Conservation (phyloP, 2,329 filamentous ascomycete genomes). For the Paraphoma sp. region DNA sequence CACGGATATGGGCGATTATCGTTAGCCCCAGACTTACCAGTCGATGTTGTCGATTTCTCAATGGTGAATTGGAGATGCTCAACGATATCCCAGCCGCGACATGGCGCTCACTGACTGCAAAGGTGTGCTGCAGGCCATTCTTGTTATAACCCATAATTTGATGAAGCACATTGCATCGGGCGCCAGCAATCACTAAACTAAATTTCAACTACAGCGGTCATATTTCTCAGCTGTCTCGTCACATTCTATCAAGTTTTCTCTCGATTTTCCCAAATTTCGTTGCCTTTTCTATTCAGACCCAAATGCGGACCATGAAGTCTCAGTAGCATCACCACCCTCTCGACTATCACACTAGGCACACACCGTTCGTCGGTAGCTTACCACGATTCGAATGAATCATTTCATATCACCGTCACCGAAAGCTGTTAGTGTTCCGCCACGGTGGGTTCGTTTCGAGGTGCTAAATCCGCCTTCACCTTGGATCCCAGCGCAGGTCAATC, state of each 20-base stretch:
- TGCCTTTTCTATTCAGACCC: slow-evolving; percentile 43
- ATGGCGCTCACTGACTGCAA: too few relatives aligned
- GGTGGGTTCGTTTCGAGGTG: not conserved
- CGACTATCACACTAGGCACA: slow-evolving; percentile 5
- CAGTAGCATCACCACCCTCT: slow-evolving; percentile 16
- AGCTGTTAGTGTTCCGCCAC: not conserved
- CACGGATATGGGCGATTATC: too few relatives aligned
- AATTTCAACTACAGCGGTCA: not conserved
- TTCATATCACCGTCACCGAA: slow-evolving; percentile 3
- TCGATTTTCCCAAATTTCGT: slow-evolving; percentile 17
- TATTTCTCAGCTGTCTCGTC: not conserved
- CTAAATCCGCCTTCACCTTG: slow-evolving; percentile 19
- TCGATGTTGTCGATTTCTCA: too few relatives aligned
- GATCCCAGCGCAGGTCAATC: slow-evolving; percentile 12
- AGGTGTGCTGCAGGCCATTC: too few relatives aligned
- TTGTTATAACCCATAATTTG: too few relatives aligned
- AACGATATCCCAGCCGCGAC: too few relatives aligned
- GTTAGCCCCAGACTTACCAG: too few relatives aligned
- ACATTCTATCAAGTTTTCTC: slow-evolving; percentile 20
- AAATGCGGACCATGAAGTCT: slow-evolving; percentile 31
- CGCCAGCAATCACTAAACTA: too few relatives aligned
- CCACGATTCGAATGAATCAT: slow-evolving; percentile 2
- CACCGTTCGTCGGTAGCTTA: not conserved
- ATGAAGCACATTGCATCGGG: too few relatives aligned
- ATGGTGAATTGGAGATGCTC: too few relatives aligned